These are phyloP conservation scores for Nidula microcarpa DNA, from an alignment of 768 basidiomycete species.

Conservation along the genomic window DNA sequence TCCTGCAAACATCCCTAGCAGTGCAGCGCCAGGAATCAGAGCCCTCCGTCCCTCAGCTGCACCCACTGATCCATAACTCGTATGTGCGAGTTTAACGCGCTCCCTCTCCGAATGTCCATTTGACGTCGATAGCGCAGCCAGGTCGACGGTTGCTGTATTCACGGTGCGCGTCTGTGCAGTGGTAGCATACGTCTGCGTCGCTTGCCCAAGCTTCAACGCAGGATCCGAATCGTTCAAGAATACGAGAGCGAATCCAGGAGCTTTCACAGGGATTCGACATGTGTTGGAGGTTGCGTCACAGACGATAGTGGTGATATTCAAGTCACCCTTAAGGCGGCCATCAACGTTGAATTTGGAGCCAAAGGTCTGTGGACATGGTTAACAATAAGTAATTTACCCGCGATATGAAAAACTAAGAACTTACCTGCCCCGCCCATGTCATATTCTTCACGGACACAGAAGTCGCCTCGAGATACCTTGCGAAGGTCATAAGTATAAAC, in stretches of 20 bases:
- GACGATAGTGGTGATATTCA: slow-evolving; percentile 46
- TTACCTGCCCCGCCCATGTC: slow-evolving; percentile 60
- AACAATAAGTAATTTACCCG: background rate
- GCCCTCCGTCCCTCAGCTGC: background rate
- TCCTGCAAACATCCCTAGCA: background rate
- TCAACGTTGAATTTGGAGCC: slow-evolving; percentile 60
- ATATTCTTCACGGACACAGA: slow-evolving; percentile 54
- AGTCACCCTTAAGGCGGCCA: slow-evolving; percentile 52
- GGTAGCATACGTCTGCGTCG: slow-evolving; percentile 40
- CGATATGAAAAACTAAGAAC: background rate
- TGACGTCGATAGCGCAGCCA: slow-evolving; percentile 53
- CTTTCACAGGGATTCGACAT: slow-evolving; percentile 58
- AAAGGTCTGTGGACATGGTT: slow-evolving; percentile 42
- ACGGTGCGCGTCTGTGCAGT: slow-evolving; percentile 45
- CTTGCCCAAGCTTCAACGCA: slow-evolving; percentile 16
- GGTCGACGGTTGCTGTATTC: slow-evolving; percentile 54
- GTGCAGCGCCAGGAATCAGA: background rate
- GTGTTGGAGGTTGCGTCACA: slow-evolving; percentile 50
- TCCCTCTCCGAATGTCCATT: slow-evolving; percentile 46
- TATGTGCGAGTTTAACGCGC: slow-evolving; percentile 29
- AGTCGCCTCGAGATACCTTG: slow-evolving; percentile 49
- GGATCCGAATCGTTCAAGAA: slow-evolving; percentile 45
- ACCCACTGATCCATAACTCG: slow-evolving; percentile 8
- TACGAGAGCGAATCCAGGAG: slow-evolving; percentile 68
- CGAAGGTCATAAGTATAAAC: background rate